These are phyloP conservation scores for Chimonanthus praecox DNA, from an alignment of 164 flowering plant species.

Conservation along the genomic window DNA sequence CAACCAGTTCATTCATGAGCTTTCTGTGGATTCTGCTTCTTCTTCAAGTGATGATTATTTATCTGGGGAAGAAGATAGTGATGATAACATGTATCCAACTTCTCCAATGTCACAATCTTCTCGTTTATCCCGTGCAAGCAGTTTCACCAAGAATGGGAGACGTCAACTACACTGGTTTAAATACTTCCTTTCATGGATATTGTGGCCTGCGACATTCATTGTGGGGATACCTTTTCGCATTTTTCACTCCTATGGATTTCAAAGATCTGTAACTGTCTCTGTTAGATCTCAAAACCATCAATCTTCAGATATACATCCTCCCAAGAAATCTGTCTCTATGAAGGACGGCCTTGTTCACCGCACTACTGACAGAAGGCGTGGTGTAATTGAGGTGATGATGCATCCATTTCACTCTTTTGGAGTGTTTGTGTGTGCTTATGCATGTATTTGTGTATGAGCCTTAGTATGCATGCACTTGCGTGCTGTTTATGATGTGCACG, in stretches of 20 bases:
- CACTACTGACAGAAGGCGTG: slow-evolving; percentile 91
- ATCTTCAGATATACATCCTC: slow-evolving; percentile 21
- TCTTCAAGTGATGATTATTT: slow-evolving; percentile 56
- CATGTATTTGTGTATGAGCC: too few relatives aligned
- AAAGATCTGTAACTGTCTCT: slow-evolving; percentile 25
- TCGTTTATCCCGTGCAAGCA: slow-evolving; percentile 46
- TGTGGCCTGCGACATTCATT: slow-evolving; percentile 55
- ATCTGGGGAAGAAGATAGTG: slow-evolving; percentile 69
- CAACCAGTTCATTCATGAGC: slow-evolving; percentile 86
- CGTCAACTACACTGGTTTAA: slow-evolving; percentile 44
- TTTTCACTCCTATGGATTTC: slow-evolving; percentile 22
- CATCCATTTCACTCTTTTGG: background rate
- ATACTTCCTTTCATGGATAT: slow-evolving; percentile 55
- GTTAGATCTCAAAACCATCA: slow-evolving; percentile 19
- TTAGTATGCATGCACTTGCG: too few relatives aligned
- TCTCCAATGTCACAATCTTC: slow-evolving; percentile 71
- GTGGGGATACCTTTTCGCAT: slow-evolving; percentile 52
- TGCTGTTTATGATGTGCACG: too few relatives aligned
- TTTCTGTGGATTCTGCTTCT: slow-evolving; percentile 77
- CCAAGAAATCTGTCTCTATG: slow-evolving; percentile 31
- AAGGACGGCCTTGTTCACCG: slow-evolving; percentile 69
- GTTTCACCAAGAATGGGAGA: slow-evolving; percentile 33
- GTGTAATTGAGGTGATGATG: slow-evolving; percentile 76
- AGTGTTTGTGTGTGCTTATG: background rate
- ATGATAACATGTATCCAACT: slow-evolving; percentile 35